Base-by-base conservation (phyloP, 768 basidiomycete genomes). In the Pleurotus cornucopiae region DNA sequence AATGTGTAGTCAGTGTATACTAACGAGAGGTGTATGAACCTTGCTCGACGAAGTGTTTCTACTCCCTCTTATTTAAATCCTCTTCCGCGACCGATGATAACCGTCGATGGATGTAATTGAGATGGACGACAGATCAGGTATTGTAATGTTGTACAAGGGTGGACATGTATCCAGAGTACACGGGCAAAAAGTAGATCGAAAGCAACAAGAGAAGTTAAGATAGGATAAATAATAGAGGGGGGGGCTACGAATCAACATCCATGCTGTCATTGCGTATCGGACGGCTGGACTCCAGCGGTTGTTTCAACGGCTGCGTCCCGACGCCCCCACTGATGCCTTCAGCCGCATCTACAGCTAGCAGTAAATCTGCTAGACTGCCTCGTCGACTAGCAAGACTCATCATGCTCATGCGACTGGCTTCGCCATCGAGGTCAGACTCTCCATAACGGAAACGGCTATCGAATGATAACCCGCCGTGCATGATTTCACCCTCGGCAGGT, bases 361-460 rank as follows among this genome's bases (percentile, higher is more conserved):
- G 25, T n/a, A 49, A 34, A 34, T 49, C 48, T 12, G 48, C 48
- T 4, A 49, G 48, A 16, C 48, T 49, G 18, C 48, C 48, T n/a
- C 48, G 20, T 49, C 48, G 20, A 26, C 48, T 49, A 7, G 48
- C 48, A 2, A 49, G 14, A 34, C 48, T 49, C 48, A 49, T 49
- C 48, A 49, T 30, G 30, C 48, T 49, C 48, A 49, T 49, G 3
- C 26, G 25, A 16, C 26, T 49, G 12, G 48, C 48, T 14, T 49
- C 48, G 4, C 48, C 48, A 2, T 49, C 48, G 7, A 49, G 20
- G 18, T 49, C 48, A 3, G 14, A 13, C 16, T 49, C 48, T 5
- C 13, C n/a, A 6, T 12, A 26, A 63, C 57, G 4, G 64, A 67
- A 54, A 64, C 67, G 45, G 61, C 66, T 2, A 66, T 64, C 16